Percentiles rank a stretch among this genome's conserved stretches.
Conservation (phyloP, 140 eudicot genomes). For the Oenanthe javanica region DNA sequence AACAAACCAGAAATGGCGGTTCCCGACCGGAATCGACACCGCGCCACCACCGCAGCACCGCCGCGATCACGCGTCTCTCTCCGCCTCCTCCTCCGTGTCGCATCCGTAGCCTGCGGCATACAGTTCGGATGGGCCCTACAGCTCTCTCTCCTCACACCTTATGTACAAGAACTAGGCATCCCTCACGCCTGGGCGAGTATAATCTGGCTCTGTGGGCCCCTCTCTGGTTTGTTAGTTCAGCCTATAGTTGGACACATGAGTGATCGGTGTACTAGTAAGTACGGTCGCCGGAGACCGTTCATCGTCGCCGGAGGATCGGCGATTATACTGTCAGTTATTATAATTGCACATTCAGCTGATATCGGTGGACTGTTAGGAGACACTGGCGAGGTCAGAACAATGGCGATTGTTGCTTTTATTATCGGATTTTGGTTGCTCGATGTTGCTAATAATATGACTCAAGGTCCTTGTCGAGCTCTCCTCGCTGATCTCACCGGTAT, state of each 20-base stretch:
- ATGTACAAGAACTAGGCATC: conserved; percentile 80
- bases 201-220: conserved; percentile 91
- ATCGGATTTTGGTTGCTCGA: conserved; percentile 93
- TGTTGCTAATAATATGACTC: conserved; percentile 89
- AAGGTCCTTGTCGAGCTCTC: conserved; percentile 94
- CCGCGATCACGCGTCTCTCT: conserved; percentile 29
- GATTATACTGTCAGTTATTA: conserved; percentile 45
- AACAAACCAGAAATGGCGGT: conserved; percentile 24
- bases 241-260: conserved; percentile 84
- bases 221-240: conserved; percentile 82
- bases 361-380: conserved; percentile 71
- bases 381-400: conserved; percentile 29
- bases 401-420: conserved; percentile 56
- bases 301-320: conserved; percentile 55
- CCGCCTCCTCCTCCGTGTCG: conserved; percentile 55
- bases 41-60: conserved; percentile 12
- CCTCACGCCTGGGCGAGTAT: conserved; percentile 86
- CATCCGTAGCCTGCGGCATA: conserved; percentile 84
- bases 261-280: conserved; percentile 62
- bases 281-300: conserved; percentile 82
- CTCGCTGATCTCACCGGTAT: conserved; percentile 92
- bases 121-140: conserved; percentile 98
- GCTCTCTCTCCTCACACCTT: conserved; percentile 69
- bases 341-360: conserved; percentile 76
- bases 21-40: conserved; percentile 26